Evolutionary conservation across 2,329 filamentous ascomycete species (phyloP).

Genomic region (Magnaporthales sp.): DNA sequence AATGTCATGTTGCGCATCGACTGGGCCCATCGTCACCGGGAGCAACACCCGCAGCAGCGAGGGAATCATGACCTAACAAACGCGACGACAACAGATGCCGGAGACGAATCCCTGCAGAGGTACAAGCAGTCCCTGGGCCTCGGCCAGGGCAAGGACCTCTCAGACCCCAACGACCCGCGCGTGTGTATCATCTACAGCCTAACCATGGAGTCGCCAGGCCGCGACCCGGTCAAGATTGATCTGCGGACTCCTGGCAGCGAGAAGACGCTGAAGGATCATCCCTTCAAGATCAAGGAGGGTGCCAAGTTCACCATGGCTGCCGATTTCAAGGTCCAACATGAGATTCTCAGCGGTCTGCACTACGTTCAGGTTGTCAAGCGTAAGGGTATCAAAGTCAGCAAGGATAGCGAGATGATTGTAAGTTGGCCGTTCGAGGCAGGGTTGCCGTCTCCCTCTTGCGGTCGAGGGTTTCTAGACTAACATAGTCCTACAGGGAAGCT

Average conservation of each 20-base stretch:
- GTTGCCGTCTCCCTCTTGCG: constrained; percentile 62
- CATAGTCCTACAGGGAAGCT: constrained; percentile 59
- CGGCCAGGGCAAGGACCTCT: constrained; percentile 61
- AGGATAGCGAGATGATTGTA: constrained; percentile 98
- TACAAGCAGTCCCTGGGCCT: constrained; percentile 97
- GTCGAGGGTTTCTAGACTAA: constrained; percentile 8
- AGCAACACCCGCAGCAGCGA: constrained; percentile 1
- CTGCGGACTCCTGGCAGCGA: constrained; percentile 67
- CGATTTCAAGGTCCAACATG: constrained; percentile 90
- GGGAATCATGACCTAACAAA: constrained; percentile 3
- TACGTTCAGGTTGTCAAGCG: constrained; percentile 93
- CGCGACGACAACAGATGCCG: constrained; percentile 36
- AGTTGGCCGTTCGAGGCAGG: constrained; percentile 43
- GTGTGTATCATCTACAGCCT: constrained; percentile 91
- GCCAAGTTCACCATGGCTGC: constrained; percentile 91
- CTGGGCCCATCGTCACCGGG: not conserved
- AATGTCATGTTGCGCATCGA: constrained; percentile 2
- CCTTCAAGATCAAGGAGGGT: constrained; percentile 97
- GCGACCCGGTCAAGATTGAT: constrained; percentile 80
- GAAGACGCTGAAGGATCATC: constrained; percentile 73
- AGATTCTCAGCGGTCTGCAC: constrained; percentile 90
- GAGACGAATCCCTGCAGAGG: constrained; percentile 90
- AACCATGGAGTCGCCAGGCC: constrained; percentile 77
- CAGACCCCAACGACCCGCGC: constrained; percentile 72
- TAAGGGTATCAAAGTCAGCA: constrained; percentile 77